Conservation (phyloP, 495 filamentous ascomycete species). For the Trichoderma gamsii region DNA sequence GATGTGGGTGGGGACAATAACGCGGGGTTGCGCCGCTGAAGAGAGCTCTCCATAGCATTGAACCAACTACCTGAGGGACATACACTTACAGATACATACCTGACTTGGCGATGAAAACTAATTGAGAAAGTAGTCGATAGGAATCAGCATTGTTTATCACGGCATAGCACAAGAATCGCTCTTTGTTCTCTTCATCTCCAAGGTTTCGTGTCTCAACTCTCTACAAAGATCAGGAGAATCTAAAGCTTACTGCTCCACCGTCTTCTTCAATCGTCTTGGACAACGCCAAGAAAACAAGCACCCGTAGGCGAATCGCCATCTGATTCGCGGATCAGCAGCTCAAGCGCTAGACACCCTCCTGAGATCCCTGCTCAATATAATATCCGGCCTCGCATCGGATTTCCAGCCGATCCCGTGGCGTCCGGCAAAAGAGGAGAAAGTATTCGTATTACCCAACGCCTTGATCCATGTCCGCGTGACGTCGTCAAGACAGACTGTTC, state of each 20-base stretch:
- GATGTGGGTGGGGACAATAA: background rate
- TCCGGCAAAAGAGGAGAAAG: conserved; percentile 7
- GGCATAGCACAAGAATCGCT: too few relatives aligned
- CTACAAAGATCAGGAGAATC: background rate
- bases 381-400: background rate
- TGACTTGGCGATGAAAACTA: too few relatives aligned
- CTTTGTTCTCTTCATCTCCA: too few relatives aligned
- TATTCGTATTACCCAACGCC: background rate
- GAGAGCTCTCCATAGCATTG: background rate
- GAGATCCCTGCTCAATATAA: background rate
- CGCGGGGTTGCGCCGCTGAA: conserved; percentile 3
- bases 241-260: background rate
- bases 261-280: background rate
- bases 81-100: too few relatives aligned
- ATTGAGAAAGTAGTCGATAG: too few relatives aligned
- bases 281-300: background rate
- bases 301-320: background rate
- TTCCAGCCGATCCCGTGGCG: conserved; percentile 5
- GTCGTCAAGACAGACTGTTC: background rate
- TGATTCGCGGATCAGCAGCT: conserved; percentile 1
- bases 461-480: background rate
- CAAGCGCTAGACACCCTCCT: background rate
- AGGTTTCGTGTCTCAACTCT: too few relatives aligned
- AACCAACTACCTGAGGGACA: too few relatives aligned
- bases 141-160: too few relatives aligned